phyloP scores from a whole-genome alignment of 2,329 filamentous ascomycete species.

The Aspergillus aculeatinus region DNA sequence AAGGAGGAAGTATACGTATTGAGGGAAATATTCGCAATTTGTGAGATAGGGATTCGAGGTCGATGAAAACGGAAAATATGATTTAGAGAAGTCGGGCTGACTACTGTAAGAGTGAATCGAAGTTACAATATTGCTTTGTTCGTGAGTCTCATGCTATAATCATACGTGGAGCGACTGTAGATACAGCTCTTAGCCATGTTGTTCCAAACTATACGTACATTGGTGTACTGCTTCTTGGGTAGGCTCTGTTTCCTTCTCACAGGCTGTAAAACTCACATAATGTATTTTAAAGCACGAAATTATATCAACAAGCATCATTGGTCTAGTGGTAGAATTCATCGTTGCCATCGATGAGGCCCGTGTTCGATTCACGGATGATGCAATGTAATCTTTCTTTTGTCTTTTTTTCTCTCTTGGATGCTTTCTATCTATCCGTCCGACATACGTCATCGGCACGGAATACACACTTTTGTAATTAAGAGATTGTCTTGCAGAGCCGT shows the following conservation, averaged over 20 bases:
- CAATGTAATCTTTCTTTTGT: constrained; percentile 10
- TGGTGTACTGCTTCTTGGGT: not conserved
- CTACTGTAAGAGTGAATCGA: not conserved
- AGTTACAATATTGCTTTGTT: not conserved
- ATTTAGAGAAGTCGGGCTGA: not conserved
- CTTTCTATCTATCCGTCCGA: not conserved
- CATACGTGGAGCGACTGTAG: no score
- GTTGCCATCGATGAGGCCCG: constrained; percentile 48
- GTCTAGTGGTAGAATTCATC: constrained; percentile 47
- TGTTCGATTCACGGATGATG: constrained; percentile 48
- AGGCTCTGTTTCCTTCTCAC: no score
- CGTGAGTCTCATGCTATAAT: no score
- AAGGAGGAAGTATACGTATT: not conserved
- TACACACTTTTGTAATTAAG: no score
- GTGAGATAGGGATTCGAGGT: not conserved
- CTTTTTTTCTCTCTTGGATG: not conserved
- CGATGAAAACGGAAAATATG: not conserved
- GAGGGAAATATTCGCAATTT: not conserved
- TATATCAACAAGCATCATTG: constrained; percentile 36
- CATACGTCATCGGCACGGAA: not conserved
- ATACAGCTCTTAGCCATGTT: no score
- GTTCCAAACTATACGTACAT: no score
- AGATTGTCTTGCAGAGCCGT: no score
- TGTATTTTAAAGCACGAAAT: not conserved
- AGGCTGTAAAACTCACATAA: fast-evolving